Conservation (phyloP, 2,329 filamentous ascomycete species). For the Cytospora paraplurivora region DNA sequence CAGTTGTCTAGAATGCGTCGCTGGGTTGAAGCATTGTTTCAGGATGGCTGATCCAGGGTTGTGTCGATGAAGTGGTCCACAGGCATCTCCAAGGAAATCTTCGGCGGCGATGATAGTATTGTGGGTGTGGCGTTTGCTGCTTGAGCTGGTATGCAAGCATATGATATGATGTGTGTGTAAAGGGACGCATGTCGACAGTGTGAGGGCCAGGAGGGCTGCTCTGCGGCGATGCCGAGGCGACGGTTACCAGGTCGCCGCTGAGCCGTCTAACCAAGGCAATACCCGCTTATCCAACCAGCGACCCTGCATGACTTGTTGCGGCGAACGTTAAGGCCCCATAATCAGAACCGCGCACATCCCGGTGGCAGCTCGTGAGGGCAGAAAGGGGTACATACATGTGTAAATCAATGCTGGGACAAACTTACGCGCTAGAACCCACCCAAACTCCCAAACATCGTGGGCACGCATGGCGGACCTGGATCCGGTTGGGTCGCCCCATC, state of each 20-base stretch:
- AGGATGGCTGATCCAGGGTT: not conserved
- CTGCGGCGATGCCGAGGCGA: not conserved
- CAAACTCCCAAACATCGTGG: not conserved
- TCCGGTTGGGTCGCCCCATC: not conserved
- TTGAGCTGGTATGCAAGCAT: not conserved
- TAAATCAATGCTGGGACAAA: not conserved
- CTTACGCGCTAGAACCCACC: not conserved
- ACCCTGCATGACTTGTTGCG: not conserved
- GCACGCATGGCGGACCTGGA: not conserved
- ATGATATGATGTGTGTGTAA: not conserved
- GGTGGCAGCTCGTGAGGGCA: not conserved
- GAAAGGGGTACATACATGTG: not conserved
- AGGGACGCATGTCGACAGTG: not conserved
- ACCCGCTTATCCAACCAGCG: not conserved
- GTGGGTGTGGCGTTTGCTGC: not conserved
- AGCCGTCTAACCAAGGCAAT: not conserved
- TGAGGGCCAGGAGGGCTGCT: no score
- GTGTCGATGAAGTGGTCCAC: not conserved
- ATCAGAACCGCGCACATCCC: not conserved
- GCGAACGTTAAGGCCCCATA: not conserved
- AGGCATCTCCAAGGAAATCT: not conserved
- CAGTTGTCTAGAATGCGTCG: conserved; percentile 9
- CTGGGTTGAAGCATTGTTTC: conserved; percentile 7
- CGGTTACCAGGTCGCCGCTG: not conserved
- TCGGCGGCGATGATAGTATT: not conserved